phyloP scores from a whole-genome alignment of 148 eudicot genomes.

The Polygonum aviculare region DNA sequence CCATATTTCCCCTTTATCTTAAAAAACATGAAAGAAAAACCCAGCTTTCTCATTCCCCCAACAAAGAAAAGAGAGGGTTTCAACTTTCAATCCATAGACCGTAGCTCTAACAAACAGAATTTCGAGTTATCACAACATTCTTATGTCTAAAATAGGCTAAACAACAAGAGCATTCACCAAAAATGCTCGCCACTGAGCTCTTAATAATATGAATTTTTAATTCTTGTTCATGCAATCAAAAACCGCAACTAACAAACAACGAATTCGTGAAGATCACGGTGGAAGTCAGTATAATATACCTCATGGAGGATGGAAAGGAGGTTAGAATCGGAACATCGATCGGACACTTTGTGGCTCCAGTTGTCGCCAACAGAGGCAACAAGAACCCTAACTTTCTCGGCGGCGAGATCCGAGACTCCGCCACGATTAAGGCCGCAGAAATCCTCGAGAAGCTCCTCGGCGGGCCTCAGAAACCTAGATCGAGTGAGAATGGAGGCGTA shows the following conservation, averaged over 20 bases:
- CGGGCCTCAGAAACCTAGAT: constrained; percentile 37
- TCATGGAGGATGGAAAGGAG: constrained; percentile 37
- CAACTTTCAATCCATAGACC: constrained; percentile 12
- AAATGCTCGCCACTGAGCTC: neutral
- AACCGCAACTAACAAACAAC: neutral
- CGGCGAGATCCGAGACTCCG: constrained; percentile 6
- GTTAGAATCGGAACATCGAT: constrained; percentile 19
- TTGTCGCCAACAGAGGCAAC: constrained; percentile 25
- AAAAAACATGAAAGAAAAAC: neutral
- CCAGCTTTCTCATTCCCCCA: constrained; percentile 8
- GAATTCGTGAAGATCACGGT: neutral
- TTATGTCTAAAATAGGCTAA: constrained; percentile 6
- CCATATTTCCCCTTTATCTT: neutral
- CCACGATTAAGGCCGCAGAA: constrained; percentile 16
- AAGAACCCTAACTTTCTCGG: constrained; percentile 9
- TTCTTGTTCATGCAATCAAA: neutral
- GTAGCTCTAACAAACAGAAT: constrained; percentile 1
- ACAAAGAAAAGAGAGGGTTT: neutral
- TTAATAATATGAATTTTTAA: neutral
- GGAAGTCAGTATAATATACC: constrained; percentile 3
- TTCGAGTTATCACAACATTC: constrained; percentile 11
- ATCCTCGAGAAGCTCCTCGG: constrained; percentile 30
- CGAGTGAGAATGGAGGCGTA: constrained; percentile 35
- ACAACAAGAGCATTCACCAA: neutral
- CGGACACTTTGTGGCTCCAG: constrained; percentile 13